phyloP scores from a whole-genome alignment of 192 early-diverging fungal genomes.

The Funneliformis mosseae region DNA sequence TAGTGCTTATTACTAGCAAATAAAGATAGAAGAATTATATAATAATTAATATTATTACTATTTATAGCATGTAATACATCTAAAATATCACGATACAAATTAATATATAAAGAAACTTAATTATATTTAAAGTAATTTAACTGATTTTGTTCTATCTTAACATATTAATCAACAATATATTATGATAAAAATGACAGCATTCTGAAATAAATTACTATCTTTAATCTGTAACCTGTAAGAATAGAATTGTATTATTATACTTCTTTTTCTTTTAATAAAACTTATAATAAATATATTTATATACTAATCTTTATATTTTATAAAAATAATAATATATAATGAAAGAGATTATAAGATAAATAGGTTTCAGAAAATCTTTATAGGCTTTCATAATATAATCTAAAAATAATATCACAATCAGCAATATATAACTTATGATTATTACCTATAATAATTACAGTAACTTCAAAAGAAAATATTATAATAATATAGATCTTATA shows the following conservation, averaged over 20 bases:
- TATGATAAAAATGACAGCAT: slow-evolving; percentile 34
- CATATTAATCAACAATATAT: slow-evolving; percentile 39
- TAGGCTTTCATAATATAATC: slow-evolving; percentile 17
- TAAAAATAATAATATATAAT: slow-evolving; percentile 33
- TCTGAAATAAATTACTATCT: slow-evolving; percentile 24
- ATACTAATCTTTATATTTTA: slow-evolving; percentile 35
- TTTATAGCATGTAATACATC: slow-evolving; percentile 9
- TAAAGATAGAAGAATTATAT: no score
- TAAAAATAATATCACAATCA: slow-evolving; percentile 34
- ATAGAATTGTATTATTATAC: slow-evolving; percentile 15
- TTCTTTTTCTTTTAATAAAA: neutral
- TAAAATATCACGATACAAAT: slow-evolving; percentile 19
- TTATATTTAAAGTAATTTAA: slow-evolving; percentile 22
- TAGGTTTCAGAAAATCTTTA: slow-evolving; percentile 24
- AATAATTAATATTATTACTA: no score
- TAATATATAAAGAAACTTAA: slow-evolving; percentile 7
- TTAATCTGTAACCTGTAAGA: slow-evolving; percentile 34
- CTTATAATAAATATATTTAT: neutral
- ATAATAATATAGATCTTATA: neutral
- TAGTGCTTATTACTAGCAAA: no score
- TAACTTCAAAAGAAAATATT: no score
- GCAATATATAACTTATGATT: neutral
- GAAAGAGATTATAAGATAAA: slow-evolving; percentile 25
- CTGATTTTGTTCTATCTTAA: slow-evolving; percentile 34
- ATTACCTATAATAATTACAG: slow-evolving; percentile 29